phyloP scores from a whole-genome alignment of 768 basidiomycete species.

The Naganishia friedmannii region DNA sequence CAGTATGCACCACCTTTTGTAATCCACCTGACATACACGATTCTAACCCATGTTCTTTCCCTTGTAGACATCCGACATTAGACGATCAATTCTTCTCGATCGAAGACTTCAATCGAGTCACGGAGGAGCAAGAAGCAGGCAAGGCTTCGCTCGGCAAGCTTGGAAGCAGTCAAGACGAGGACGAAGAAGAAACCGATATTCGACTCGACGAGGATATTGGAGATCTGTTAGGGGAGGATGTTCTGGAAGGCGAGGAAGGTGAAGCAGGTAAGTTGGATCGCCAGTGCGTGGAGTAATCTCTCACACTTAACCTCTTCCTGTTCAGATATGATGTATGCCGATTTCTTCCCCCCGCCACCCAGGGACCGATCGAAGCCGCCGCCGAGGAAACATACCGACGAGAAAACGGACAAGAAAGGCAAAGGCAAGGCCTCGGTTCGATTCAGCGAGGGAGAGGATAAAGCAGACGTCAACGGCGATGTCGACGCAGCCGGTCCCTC shows the following conservation, averaged over 20 bases:
- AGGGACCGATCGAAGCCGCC: conserved; percentile 23
- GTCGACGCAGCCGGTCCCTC: conserved; percentile 43
- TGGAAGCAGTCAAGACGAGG: conserved; percentile 47
- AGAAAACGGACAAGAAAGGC: conserved; percentile 33
- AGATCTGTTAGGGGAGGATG: conserved; percentile 30
- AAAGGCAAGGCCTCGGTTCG: conserved; percentile 32
- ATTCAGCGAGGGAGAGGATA: conserved; percentile 12
- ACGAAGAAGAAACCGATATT: conserved; percentile 45
- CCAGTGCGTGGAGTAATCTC: not conserved
- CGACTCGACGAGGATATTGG: conserved; percentile 39
- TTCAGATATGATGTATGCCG: conserved; percentile 50
- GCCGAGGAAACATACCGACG: not conserved
- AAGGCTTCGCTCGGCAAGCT: conserved; percentile 64
- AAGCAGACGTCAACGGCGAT: conserved; percentile 35
- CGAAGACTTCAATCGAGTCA: conserved; percentile 78
- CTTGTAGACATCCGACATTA: conserved; percentile 57
- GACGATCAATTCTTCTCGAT: conserved; percentile 91
- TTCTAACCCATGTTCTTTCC: conserved; percentile 28
- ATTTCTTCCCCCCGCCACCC: conserved; percentile 51
- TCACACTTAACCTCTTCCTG: not conserved
- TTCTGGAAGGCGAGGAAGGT: conserved; percentile 25
- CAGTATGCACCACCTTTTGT: conserved; percentile 40
- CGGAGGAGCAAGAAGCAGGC: conserved; percentile 70
- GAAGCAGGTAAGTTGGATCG: conserved; percentile 13
- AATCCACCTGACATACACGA: not conserved